Evolutionary conservation across 371 early-diverging fungal species (phyloP).

Genomic region (Mortierella sp.): DNA sequence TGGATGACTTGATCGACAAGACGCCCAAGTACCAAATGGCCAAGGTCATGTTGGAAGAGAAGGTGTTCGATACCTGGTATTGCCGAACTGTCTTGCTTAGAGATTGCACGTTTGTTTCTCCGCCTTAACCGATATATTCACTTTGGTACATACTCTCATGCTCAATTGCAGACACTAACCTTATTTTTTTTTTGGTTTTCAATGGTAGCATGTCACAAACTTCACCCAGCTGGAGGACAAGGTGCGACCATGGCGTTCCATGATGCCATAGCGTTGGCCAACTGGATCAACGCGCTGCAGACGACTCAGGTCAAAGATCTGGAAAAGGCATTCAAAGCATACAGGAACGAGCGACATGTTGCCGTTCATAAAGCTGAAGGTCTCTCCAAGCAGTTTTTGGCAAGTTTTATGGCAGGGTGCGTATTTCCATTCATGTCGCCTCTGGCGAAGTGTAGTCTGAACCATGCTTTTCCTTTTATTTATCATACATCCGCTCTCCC

Average conservation of each 20-base stretch:
- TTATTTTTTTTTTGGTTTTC: not conserved
- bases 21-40: conserved; percentile 23
- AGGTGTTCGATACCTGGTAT: conserved; percentile 34
- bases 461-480: not conserved
- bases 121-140: too few relatives aligned
- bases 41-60: conserved; percentile 32
- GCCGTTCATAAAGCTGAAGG: not conserved
- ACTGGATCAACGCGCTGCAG: not conserved
- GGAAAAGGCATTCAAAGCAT: not conserved
- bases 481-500: not conserved
- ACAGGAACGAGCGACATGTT: not conserved
- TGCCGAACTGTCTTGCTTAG: conserved; percentile 23
- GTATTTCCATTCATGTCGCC: too few relatives aligned
- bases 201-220: not conserved
- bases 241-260: not conserved
- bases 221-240: not conserved
- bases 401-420: too few relatives aligned
- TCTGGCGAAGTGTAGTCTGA: too few relatives aligned
- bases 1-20: conserved; percentile 28
- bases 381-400: too few relatives aligned
- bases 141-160: not conserved
- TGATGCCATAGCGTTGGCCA: not conserved
- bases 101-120: conserved; percentile 12
- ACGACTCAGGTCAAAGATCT: not conserved
- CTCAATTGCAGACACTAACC: not conserved